These are phyloP conservation scores for Lojkania enalia DNA, from an alignment of 2,329 filamentous ascomycete species.

Conservation along the genomic window DNA sequence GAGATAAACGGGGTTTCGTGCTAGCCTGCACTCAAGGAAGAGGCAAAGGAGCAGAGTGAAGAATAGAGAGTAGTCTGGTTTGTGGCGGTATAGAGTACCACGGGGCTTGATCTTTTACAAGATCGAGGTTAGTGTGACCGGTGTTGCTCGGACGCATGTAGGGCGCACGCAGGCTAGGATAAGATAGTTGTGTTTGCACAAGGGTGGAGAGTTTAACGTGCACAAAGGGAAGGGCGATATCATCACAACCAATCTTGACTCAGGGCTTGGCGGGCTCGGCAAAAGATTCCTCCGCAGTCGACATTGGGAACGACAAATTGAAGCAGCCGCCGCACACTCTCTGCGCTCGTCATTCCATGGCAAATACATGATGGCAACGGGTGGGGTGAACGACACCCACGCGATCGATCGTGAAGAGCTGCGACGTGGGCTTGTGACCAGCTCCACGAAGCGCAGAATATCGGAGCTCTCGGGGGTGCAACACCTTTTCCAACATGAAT, in stretches of 20 bases:
- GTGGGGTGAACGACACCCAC: constrained; percentile 37
- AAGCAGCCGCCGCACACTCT: constrained; percentile 26
- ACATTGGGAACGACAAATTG: constrained; percentile 30
- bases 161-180: constrained; percentile 19
- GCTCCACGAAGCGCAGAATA: constrained; percentile 53
- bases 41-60: background rate
- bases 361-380: constrained; percentile 39
- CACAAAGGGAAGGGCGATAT: constrained; percentile 17
- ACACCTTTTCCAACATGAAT: constrained; percentile 48
- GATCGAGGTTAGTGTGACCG: constrained; percentile 38
- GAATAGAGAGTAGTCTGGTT: no score
- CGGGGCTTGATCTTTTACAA: constrained; percentile 39
- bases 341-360: constrained; percentile 30
- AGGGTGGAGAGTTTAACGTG: constrained; percentile 13
- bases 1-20: constrained; percentile 12
- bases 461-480: constrained; percentile 50
- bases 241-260: constrained; percentile 24
- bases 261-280: constrained; percentile 23
- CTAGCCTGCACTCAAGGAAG: no score
- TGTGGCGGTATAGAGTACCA: constrained; percentile 38
- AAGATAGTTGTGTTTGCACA: constrained; percentile 9
- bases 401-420: constrained; percentile 40
- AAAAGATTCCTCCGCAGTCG: constrained; percentile 27
- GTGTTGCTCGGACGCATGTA: constrained; percentile 36
- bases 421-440: constrained; percentile 50